phyloP scores from a whole-genome alignment of 768 basidiomycete species.

The Panellus pusillus region DNA sequence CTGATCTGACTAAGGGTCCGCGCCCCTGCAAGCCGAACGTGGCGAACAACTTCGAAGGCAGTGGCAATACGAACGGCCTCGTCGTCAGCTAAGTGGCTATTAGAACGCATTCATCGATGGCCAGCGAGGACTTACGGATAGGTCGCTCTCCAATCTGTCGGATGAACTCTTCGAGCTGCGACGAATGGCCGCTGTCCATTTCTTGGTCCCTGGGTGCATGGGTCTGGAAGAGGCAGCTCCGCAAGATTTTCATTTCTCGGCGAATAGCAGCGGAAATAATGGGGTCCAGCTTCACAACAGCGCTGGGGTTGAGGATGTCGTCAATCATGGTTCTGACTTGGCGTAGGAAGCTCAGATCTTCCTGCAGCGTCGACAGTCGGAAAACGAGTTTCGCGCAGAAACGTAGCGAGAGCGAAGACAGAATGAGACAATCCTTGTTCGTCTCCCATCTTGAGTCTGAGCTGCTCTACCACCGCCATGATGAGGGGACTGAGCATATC shows the following conservation, averaged over 20 bases:
- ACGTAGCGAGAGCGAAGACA: slow-evolving; percentile 60
- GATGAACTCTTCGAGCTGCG: slow-evolving; percentile 44
- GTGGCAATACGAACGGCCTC: slow-evolving; percentile 32
- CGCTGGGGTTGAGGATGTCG: slow-evolving; percentile 27
- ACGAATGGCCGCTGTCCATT: neutral
- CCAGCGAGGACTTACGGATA: slow-evolving; percentile 42
- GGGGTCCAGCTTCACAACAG: slow-evolving; percentile 35
- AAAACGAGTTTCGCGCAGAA: slow-evolving; percentile 63
- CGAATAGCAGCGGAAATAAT: slow-evolving; percentile 39
- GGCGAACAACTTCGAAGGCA: slow-evolving; percentile 65
- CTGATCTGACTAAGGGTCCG: slow-evolving; percentile 37
- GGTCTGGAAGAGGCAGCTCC: slow-evolving; percentile 28
- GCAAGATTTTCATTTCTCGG: slow-evolving; percentile 46
- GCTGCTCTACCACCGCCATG: slow-evolving; percentile 78
- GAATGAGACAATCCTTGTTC: slow-evolving; percentile 59
- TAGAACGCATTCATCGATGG: neutral
- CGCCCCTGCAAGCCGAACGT: slow-evolving; percentile 49
- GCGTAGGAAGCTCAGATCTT: slow-evolving; percentile 41
- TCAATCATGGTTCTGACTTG: slow-evolving; percentile 37
- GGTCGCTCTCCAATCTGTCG: slow-evolving; percentile 39
- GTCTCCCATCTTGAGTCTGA: slow-evolving; percentile 63
- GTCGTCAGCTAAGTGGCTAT: slow-evolving; percentile 36
- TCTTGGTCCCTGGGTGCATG: slow-evolving; percentile 1
- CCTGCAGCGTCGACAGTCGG: slow-evolving; percentile 55
- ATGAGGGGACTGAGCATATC: slow-evolving; percentile 70